Base-by-base conservation (phyloP, 495 filamentous ascomycete genomes). In the Choiromyces venosus region DNA sequence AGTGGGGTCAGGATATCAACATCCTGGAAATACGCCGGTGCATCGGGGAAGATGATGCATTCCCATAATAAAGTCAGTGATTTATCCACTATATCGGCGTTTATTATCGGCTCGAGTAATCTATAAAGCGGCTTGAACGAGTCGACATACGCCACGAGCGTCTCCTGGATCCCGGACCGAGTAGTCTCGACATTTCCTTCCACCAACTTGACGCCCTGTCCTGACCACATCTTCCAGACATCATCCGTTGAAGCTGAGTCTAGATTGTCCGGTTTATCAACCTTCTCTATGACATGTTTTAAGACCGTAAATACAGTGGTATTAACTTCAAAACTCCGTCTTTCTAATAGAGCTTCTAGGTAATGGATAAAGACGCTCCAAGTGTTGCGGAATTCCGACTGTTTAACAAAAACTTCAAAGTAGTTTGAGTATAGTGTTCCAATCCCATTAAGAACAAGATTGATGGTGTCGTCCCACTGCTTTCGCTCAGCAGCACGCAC, bases 1-100 rank as follows among this genome's bases (percentile, higher is more conserved):
- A 99, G 82, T 12, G 88, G 86, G 1, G 93, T 97, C 73, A 91
- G 86, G 71, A 88, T 89, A 68, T 97, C 94, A n/a, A 93, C 85
- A 83, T 97, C 95, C 42, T 88, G 88, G 42, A 91, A 89, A 79
- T 97, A 97, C 21, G 87, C 83, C 2, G 90, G 87, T n/a, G 87
- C 87, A 36, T 92, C 89, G 6, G 93, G 95, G 80, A 83, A 91
- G 83, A 83, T 86, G 76, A 84, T 88, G 78, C 90, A 93, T 83
- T 82, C 83, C 79, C 82, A 83, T 37, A 92, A 80, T 72, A 89
- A 84, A 12, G 82, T 74, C 16, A 90, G 80, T 36, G 89, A 83
- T 37, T 77, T 84, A 29, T 86, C 84, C 19, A 93, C 86, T 46
- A 89, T 86, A 33, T 87, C 84, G 19, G 86, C 82, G 56, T 85